Evolutionary conservation across 208 protist species (phyloP), one percentile per base, ranked within the genome.

Genomic region (Angomonas ambiguus): DNA sequence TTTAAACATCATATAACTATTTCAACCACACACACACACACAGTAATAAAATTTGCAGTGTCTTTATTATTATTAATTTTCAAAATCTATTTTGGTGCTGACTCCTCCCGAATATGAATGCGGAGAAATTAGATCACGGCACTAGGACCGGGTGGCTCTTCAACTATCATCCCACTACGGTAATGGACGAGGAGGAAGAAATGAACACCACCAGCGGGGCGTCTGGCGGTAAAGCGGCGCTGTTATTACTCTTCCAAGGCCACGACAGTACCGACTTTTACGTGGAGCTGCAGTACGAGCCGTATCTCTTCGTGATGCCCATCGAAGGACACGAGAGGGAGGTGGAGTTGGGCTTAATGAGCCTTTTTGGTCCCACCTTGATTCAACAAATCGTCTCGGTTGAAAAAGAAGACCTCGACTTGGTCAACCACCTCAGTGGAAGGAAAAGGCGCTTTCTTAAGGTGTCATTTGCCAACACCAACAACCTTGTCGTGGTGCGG

Each of bases 401-500:
- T 0, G 88, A 98, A 22, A 98, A 98, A 63, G 97, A 98, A 53
- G 98, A 99, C 66, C 72, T 99, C 0, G 96, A 98, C 64, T 69
- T 99, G 27, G 68, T 87, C 10, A 99, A 99, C 69, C 98, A 99
- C 77, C 78, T 99, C 18, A 92, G 95, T 38, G 98, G 98, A 0
- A 67, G 97, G 2, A 92, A 87, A 65, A 85, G 86, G 13, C 59
- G 80, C 16, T 98, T 94, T 68, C 48, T 99, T 2, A 99, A 99
- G 71, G 74, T 99, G 10, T 65, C 60, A 1, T 99, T 99, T 76
- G 55, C 65, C 31, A 99, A 97, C 65, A 89, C 98, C 55, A 72
- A 92, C 22, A 87, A 98, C 51, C 81, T 99, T 5, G 82, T 97
- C 18, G 62, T 64, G 8, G 90, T 99, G 57, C 87, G 98, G 20